Base-by-base conservation (phyloP, 495 filamentous ascomycete genomes). In the Penicillium pancosmium region DNA sequence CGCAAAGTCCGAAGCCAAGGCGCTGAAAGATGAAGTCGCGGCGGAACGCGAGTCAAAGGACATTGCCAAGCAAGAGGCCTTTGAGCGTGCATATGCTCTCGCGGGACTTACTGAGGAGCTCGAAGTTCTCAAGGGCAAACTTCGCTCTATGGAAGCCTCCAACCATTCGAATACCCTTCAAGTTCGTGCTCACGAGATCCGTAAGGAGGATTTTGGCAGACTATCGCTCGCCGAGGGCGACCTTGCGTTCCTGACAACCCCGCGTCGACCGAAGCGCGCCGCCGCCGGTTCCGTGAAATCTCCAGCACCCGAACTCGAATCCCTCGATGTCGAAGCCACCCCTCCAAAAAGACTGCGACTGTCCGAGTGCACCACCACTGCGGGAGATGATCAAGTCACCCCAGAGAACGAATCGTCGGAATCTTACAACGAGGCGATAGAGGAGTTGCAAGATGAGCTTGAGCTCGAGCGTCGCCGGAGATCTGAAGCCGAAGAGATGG, bases 91-190 rank as follows among this genome's bases (percentile, higher is more conserved):
- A 53, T 90, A 91, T 67, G 79, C 85, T 47, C 74, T 95, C 33
- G 86, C 85, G 23, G 87, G 84, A 6, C 72, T 93, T 0, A 90
- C 92, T 57, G 88, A 92, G 60, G 88, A 93, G 61, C 68, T 93
- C 4, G 82, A 86, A 41, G 79, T 84, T 41, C 76, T 88, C 35
- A 80, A 83, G 57, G 85, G 86, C 52, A 79, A 83, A 35, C 73
- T 91, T 46, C 82, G 82, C 50, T 74, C 86, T 16, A 75, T 90
- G 25, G 88, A 96, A 67, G 81, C 90, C 55, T 87, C 90, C 10
- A 73, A 67, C 44, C 66, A 67, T 21, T 65, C 73, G 1, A 67
- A 59, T 33, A 66, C 50, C 12, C 65, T 77, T 7, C 65, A 78
- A 64, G 62, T 68, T 5, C 68, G 60, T 12, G 72, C 64, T 2